These are phyloP conservation scores for Trichoderma atrobrunneum DNA, from an alignment of 2,329 filamentous ascomycete genomes.

Conservation along the genomic window DNA sequence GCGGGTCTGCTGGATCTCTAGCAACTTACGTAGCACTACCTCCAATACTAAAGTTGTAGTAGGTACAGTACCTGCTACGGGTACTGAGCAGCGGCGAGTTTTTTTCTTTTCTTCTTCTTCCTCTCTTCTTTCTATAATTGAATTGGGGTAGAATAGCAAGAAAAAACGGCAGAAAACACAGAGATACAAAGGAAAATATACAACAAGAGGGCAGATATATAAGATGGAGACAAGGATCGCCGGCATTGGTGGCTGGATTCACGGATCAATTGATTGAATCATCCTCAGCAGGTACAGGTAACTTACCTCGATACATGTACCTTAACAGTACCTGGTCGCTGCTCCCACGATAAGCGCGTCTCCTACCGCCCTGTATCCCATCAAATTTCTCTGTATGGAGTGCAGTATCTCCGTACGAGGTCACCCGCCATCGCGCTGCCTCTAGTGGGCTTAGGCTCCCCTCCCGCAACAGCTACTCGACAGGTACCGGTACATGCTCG, in stretches of 20 bases:
- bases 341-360: constrained; percentile 12
- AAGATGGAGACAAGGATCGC: not conserved
- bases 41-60: not conserved
- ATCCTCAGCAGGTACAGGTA: not conserved
- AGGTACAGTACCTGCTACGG: not conserved
- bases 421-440: constrained; percentile 14
- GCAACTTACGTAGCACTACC: not conserved
- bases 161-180: not conserved
- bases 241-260: not conserved
- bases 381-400: constrained; percentile 13
- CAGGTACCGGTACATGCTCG: not conserved
- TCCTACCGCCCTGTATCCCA: constrained; percentile 6
- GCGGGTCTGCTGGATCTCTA: constrained; percentile 30
- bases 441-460: constrained; percentile 13
- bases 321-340: not conserved
- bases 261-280: not conserved
- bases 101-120: not conserved
- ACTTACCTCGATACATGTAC: not conserved
- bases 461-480: not conserved
- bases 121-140: not conserved
- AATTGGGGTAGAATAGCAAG: not conserved
- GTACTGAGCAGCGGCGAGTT: not conserved
- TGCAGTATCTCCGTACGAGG: constrained; percentile 9
- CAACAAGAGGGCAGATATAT: not conserved
- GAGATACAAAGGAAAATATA: not conserved